phyloP scores from a whole-genome alignment of 345 rosid species.

The Camelina hispida region DNA sequence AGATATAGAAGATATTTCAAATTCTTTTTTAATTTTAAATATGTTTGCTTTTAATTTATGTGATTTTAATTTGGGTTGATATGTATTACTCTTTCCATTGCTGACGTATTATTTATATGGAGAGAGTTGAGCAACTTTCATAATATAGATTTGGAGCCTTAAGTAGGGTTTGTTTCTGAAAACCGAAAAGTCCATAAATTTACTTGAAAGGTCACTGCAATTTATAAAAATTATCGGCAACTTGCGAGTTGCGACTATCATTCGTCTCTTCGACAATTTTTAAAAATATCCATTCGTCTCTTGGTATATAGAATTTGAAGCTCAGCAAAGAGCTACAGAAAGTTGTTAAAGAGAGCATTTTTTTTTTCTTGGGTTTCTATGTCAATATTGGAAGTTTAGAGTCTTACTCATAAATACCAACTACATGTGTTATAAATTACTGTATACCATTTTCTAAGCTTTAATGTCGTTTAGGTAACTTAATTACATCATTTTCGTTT shows the following conservation, averaged over 20 bases:
- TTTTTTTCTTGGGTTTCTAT: not conserved
- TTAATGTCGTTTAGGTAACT: not conserved
- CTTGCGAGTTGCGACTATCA: not conserved
- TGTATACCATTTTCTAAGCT: not conserved
- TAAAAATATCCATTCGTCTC: not conserved
- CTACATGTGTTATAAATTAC: not conserved
- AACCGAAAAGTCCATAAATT: not conserved
- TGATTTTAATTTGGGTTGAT: no score
- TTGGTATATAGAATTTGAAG: not conserved
- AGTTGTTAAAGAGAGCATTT: not conserved
- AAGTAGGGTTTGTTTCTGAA: not conserved
- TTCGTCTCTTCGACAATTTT: slow-evolving; percentile 1
- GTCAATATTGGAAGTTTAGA: not conserved
- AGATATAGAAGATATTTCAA: no score
- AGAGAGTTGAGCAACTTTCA: no score
- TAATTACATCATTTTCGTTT: slow-evolving; percentile 1
- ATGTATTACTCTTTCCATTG: no score
- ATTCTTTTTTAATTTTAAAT: no score
- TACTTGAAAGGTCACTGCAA: slow-evolving; percentile 11
- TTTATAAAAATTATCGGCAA: not conserved
- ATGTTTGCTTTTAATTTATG: no score
- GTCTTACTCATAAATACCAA: not conserved
- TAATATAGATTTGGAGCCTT: no score
- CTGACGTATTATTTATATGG: no score
- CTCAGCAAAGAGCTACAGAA: not conserved